A percentile compares a stretch with the other conserved stretches of the same genome.
Conservation (phyloP, 148 eudicot species). For the Mesembryanthemum crystallinum region DNA sequence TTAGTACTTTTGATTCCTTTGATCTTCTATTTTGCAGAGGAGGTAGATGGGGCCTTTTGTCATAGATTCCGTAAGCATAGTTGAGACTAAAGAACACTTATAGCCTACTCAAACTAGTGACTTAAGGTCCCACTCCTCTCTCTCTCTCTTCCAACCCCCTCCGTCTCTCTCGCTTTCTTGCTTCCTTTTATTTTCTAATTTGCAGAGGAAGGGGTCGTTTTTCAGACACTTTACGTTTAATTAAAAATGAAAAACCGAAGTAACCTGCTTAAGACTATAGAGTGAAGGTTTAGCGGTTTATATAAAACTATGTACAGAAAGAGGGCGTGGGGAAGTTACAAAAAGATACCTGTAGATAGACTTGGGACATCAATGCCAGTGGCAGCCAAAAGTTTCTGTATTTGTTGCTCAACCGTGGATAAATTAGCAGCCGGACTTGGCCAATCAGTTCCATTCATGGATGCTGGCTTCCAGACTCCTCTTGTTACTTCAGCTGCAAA, state of each 20-base stretch:
- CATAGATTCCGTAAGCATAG: too few species aligned
- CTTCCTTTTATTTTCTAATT: too few species aligned
- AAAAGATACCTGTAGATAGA: slow-evolving; percentile 58
- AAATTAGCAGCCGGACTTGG: slow-evolving; percentile 95
- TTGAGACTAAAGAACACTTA: too few species aligned
- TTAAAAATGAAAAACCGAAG: background rate
- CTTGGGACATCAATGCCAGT: slow-evolving; percentile 91
- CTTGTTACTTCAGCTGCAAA: slow-evolving; percentile 90
- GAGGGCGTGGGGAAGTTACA: background rate
- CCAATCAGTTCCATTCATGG: slow-evolving; percentile 97
- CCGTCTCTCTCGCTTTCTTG: too few species aligned
- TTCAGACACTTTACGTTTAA: too few species aligned
- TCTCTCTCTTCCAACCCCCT: too few species aligned
- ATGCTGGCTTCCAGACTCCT: slow-evolving; percentile 93
- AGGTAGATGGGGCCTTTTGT: too few species aligned
- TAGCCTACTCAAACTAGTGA: too few species aligned
- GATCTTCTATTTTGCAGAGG: too few species aligned
- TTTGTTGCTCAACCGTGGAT: slow-evolving; percentile 73
- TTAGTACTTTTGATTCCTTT: background rate
- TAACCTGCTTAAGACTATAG: too few species aligned
- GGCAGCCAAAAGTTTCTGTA: slow-evolving; percentile 72
- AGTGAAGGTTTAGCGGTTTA: background rate
- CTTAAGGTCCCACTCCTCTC: too few species aligned
- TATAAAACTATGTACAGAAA: background rate
- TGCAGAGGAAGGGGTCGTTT: too few species aligned